Conservation (phyloP, 129 eudicot species). For the Artemisia tridentata region DNA sequence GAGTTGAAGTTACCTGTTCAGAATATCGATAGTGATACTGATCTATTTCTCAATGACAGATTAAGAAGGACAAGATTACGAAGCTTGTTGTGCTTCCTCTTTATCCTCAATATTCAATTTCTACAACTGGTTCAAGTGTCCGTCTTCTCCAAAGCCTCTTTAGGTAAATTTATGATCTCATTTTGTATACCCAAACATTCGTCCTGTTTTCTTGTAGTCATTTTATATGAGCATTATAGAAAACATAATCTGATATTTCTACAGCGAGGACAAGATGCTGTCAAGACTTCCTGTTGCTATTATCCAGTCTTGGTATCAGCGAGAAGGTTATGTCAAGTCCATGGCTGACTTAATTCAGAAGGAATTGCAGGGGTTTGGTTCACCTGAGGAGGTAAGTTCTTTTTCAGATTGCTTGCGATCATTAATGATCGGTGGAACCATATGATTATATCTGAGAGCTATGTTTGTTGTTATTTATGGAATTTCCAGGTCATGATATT, state of each 20-base stretch:
- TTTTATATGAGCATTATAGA: not conserved
- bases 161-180: constrained; percentile 39
- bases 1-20: constrained; percentile 5
- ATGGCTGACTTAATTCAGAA: constrained; percentile 93
- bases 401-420: constrained; percentile 19
- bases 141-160: constrained; percentile 71
- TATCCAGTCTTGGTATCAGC: constrained; percentile 85
- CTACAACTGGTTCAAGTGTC: constrained; percentile 93
- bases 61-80: constrained; percentile 71
- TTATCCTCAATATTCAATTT: constrained; percentile 93
- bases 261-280: constrained; percentile 54
- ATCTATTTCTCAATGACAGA: constrained; percentile 32
- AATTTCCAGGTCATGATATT: constrained; percentile 80
- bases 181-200: not conserved
- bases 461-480: constrained; percentile 5
- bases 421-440: not conserved
- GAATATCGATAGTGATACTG: not conserved
- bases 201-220: not conserved
- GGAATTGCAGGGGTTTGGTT: constrained; percentile 58
- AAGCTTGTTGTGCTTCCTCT: constrained; percentile 91
- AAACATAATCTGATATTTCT: not conserved
- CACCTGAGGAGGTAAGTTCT: constrained; percentile 65
- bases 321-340: constrained; percentile 84
- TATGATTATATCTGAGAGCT: not conserved
- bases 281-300: constrained; percentile 75